phyloP scores from a whole-genome alignment of 441 rosid species.

The Omphalea diandra region DNA sequence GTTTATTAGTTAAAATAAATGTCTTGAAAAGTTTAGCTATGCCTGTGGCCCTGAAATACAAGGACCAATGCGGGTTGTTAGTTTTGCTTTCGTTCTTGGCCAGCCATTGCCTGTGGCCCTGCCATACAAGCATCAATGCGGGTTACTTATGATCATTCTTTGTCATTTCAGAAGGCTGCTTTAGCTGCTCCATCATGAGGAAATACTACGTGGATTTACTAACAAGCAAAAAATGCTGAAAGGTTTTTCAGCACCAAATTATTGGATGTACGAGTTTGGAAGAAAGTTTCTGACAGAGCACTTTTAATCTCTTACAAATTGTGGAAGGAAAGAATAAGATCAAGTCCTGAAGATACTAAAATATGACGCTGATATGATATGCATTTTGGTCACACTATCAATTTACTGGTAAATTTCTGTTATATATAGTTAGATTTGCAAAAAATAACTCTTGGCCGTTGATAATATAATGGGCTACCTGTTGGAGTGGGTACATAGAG shows the following conservation, averaged over 20 bases:
- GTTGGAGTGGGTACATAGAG: too few relatives aligned
- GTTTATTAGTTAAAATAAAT: not conserved
- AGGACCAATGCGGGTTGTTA: too few relatives aligned
- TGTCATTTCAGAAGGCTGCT: constrained; percentile 41
- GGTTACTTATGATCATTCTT: not conserved
- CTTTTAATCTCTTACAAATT: not conserved
- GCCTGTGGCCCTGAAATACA: too few relatives aligned
- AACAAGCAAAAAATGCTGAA: not conserved
- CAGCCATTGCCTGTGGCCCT: too few relatives aligned
- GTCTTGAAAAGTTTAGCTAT: not conserved
- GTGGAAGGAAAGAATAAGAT: constrained; percentile 13
- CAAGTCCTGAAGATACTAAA: not conserved
- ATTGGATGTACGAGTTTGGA: not conserved
- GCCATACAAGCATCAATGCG: too few relatives aligned
- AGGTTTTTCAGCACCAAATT: not conserved
- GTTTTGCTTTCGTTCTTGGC: too few relatives aligned
- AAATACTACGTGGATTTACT: not conserved
- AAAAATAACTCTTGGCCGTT: too few relatives aligned
- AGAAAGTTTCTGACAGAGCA: not conserved
- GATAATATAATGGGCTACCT: too few relatives aligned
- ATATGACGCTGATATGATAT: not conserved
- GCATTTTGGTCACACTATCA: not conserved
- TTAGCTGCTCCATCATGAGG: constrained; percentile 28
- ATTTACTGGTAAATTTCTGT: too few relatives aligned
- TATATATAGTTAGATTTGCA: too few relatives aligned